These are phyloP conservation scores for Microcyclospora pomicola DNA, from an alignment of 2,329 filamentous ascomycete species.

Conservation along the genomic window DNA sequence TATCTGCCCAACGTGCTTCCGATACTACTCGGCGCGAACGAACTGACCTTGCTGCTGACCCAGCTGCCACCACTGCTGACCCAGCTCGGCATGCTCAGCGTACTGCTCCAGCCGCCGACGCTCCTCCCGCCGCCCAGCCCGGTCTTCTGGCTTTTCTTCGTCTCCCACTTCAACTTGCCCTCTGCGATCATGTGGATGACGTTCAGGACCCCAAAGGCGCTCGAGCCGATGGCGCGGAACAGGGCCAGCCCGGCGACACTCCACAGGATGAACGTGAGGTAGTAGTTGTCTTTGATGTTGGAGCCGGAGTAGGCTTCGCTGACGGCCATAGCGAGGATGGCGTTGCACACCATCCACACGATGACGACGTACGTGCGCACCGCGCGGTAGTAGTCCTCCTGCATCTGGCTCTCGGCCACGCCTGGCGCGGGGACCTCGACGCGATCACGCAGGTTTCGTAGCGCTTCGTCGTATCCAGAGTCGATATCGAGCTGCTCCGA, in stretches of 20 bases:
- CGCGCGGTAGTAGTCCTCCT: conserved; percentile 97
- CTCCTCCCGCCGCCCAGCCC: conserved; percentile 7
- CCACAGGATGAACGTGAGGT: conserved; percentile 90
- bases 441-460: conserved; percentile 87
- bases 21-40: conserved; percentile 19
- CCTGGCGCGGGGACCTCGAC: conserved; percentile 58
- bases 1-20: conserved; percentile 14
- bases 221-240: conserved; percentile 73
- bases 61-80: conserved; percentile 23
- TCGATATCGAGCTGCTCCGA: conserved; percentile 97
- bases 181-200: conserved; percentile 74
- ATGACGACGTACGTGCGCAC: conserved; percentile 98
- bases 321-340: conserved; percentile 83
- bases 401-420: conserved; percentile 63
- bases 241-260: conserved; percentile 70
- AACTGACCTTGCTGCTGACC: conserved; percentile 24
- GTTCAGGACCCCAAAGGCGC: conserved; percentile 72
- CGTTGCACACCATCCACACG: conserved; percentile 85
- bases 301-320: conserved; percentile 67
- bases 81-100: conserved; percentile 25
- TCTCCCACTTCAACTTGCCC: conserved; percentile 53
- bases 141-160: conserved; percentile 8
- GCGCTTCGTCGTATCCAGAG: conserved; percentile 88
- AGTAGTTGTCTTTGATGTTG: conserved; percentile 68
- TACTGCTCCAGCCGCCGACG: conserved; percentile 24